Evolutionary conservation across 208 protist genomes (phyloP), one percentile per base, ranked within the genome.

Genomic region (Strigomonas galati): DNA sequence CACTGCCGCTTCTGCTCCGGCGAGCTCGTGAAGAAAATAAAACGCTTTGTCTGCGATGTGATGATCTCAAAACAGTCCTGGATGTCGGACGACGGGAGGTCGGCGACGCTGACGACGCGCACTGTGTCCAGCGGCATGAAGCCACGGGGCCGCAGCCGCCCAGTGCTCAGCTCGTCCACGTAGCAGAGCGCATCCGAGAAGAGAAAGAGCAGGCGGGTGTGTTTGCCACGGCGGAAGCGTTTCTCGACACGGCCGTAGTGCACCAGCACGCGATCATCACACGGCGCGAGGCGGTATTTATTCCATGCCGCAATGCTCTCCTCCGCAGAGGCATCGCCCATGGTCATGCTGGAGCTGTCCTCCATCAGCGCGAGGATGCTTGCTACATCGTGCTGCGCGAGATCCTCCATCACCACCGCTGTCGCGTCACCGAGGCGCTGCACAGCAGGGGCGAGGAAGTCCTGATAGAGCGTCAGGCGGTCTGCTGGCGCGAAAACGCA

Each of bases 151-250:
- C 77, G 79, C 65, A 93, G 71, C 0, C 81, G 77, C 9, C 83
- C 82, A 59, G 71, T 85, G 55, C 68, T 68, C n/a, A 81, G 65
- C 67, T 93, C 90, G 65, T 93, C 85, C n/a, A 73, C 84, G 65
- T 91, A 93, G 67, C 84, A 91, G 37, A 92, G 59, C 65, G 71
- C 87, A 70, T 93, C 85, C 61, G 66, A 89, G 74, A 96, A 96
- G 55, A 93, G 68, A 62, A 96, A 88, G 60, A 87, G 52, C 0
- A 96, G 72, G 5, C 85, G 80, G 52, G 92, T 81, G 66, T 93
- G 87, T 7, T 79, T 76, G 12, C 80, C 83, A 15, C 85, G 86
- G 1, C 78, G 62, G 54, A 74, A 90, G 58, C 73, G 56, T 74
- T 93, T 93, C 31, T 63, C 54, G 28, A 95, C 67, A 5, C 83